Evolutionary conservation across 352 stramenopile genomes (phyloP), one percentile per base, ranked within the genome.

Genomic region (Phytophthora sp.): DNA sequence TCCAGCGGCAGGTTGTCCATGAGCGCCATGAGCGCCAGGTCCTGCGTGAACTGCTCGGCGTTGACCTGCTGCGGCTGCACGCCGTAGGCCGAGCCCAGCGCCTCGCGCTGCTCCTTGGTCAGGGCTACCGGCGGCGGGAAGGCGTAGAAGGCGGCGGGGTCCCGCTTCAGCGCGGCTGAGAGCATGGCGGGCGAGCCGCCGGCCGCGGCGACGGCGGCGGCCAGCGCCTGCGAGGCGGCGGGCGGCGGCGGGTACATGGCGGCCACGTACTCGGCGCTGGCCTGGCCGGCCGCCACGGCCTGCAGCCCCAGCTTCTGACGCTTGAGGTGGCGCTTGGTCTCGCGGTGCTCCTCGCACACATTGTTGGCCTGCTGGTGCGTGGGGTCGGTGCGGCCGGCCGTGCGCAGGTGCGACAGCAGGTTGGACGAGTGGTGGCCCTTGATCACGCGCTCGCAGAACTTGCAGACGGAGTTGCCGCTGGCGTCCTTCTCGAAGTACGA

Each of bases 391-490:
- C 85, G 79, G 11, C 85, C 85, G 6, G 79, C 77, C 4, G 85
- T 94, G 60, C 85, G 83, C 62, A 94, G 52, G 30, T 94, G 85
- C 42, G 82, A 92, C 20, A 94, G 72, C 46, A 94, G 63, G 52
- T 94, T 94, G 56, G 79, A 90, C 64, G 82, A 92, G 66, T 94
- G 85, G 74, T 94, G 82, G 43, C 85, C 85, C 66, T 94, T 94
- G 68, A 94, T 91, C 66, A 94, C 81, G 39, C 83, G 82, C 37
- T 87, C 74, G 63, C 85, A 94, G 67, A 94, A 91, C 69, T 94
- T 94, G 72, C 85, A 94, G 37, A 92, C 59, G 17, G 85, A 91
- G 70, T 94, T 92, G 60, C 83, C 83, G 27, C 71, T 65, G 56
- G 82, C 46, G 54, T 92, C 81, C 66, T 92, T 92, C 34, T 89